Base-by-base conservation (phyloP, 2,329 filamentous ascomycete genomes). In the Sclerotinia sclerotiorum region DNA sequence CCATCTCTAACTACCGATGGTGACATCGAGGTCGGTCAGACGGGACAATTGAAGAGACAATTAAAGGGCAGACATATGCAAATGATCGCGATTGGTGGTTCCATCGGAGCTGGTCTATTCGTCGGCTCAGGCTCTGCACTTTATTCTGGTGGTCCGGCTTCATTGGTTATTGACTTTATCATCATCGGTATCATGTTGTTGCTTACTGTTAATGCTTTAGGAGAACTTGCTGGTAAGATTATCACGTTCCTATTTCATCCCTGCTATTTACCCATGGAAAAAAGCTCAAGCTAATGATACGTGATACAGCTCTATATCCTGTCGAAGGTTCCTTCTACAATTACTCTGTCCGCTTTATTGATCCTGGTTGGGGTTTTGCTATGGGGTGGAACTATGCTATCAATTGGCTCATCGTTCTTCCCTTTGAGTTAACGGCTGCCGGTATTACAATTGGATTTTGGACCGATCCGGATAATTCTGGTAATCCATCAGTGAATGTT, bases 311-410 rank as follows among this genome's bases (percentile, higher is more conserved):
- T 69, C 57, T 94, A n/a, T 97, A 94, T 75, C 94, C 94, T 11
- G 90, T 97, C 44, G 91, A 94, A 44, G 94, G 94, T 68, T 95
- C 93, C 15, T 97, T 97, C 78, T 92, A 93, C 2, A 90, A 92
- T 24, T 97, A 94, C 81, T 95, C 93, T 17, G 97, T 93, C 35
- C 88, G 94, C 13, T 97, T 98, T 76, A 81, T 98, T n/a, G 93
- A 97, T 76, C 94, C 94, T 0, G 93, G 93, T 0, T 97, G 92
- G 93, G 93, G 93, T 0, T 97, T 97, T 75, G 92, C 93, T 56
- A 95, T 97, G 91, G 93, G 93, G 27, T 97, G 93, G 93, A 97
- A 89, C 75, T 96, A 97, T 78, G 92, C 91, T 3, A 79, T 97
- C 72, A 91, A 96, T 79, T 97, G 94, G 94, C 84, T 96, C 4